These are phyloP conservation scores for Coccomyxa sp. DNA, from an alignment of 139 green algal species.

Conservation along the genomic window DNA sequence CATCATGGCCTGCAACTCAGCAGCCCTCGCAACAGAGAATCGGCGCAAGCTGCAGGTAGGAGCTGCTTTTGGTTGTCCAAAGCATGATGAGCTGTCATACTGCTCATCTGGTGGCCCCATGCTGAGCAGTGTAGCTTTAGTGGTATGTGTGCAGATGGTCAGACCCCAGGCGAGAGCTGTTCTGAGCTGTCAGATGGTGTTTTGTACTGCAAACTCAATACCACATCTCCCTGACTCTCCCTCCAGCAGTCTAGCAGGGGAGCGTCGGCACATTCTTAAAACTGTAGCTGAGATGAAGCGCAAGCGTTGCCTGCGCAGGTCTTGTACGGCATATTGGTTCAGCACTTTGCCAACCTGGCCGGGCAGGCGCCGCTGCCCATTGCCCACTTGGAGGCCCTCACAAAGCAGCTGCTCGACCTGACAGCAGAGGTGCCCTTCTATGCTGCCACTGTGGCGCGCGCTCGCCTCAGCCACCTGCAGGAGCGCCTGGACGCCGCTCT, in stretches of 20 bases:
- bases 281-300: too few species aligned
- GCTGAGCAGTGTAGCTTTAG: neutral
- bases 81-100: too few species aligned
- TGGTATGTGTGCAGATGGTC: neutral
- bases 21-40: constrained; percentile 57
- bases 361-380: constrained; percentile 48
- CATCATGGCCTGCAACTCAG: constrained; percentile 74
- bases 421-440: constrained; percentile 82
- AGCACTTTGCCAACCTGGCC: constrained; percentile 85
- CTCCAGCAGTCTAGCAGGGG: too few species aligned
- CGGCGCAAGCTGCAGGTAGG: constrained; percentile 73
- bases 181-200: too few species aligned
- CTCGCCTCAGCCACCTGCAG: constrained; percentile 55
- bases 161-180: too few species aligned
- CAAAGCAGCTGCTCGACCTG: constrained; percentile 53
- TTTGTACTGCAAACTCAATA: too few species aligned
- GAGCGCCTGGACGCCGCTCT: constrained; percentile 36
- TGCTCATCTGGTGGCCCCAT: too few species aligned
- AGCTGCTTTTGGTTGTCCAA: neutral
- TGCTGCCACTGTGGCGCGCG: constrained; percentile 74
- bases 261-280: too few species aligned
- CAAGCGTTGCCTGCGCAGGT: too few species aligned
- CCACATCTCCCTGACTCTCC: too few species aligned
- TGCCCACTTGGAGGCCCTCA: constrained; percentile 66
- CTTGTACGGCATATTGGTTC: constrained; percentile 85